Evolutionary conservation across 345 rosid genomes (phyloP).

Genomic region (Fremontodendron californicum): DNA sequence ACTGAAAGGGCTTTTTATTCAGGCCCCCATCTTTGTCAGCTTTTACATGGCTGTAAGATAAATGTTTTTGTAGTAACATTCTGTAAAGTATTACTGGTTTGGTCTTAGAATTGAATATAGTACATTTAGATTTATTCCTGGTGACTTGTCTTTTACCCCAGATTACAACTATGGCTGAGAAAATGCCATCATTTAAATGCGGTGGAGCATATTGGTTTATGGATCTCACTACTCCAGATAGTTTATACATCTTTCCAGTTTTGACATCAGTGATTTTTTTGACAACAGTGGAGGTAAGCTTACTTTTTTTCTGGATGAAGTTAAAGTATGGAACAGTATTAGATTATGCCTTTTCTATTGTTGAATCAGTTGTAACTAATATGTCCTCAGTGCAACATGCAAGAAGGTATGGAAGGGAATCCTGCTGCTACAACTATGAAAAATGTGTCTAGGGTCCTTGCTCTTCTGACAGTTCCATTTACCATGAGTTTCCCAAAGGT

Average conservation of each 20-base stretch:
- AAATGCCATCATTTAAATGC: conserved; percentile 71
- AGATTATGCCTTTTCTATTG: not conserved
- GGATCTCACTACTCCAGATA: conserved; percentile 72
- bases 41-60: conserved; percentile 81
- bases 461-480: conserved; percentile 63
- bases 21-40: conserved; percentile 68
- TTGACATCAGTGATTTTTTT: conserved; percentile 59
- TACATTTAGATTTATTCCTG: conserved; percentile 2
- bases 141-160: conserved; percentile 18
- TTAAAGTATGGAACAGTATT: not conserved
- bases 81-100: not conserved
- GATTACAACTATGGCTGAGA: conserved; percentile 86
- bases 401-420: conserved; percentile 92
- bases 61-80: not conserved
- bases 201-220: conserved; percentile 84
- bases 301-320: not conserved
- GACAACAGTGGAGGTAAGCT: conserved; percentile 74
- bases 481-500: conserved; percentile 80
- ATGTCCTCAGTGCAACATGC: conserved; percentile 52
- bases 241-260: conserved; percentile 60
- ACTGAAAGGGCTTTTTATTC: conserved; percentile 73
- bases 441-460: conserved; percentile 54
- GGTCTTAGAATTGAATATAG: not conserved
- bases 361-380: not conserved
- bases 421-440: conserved; percentile 52